Base-by-base conservation (phyloP, 1,284 basidiomycete genomes). In the Cystobasidium pallidum region DNA sequence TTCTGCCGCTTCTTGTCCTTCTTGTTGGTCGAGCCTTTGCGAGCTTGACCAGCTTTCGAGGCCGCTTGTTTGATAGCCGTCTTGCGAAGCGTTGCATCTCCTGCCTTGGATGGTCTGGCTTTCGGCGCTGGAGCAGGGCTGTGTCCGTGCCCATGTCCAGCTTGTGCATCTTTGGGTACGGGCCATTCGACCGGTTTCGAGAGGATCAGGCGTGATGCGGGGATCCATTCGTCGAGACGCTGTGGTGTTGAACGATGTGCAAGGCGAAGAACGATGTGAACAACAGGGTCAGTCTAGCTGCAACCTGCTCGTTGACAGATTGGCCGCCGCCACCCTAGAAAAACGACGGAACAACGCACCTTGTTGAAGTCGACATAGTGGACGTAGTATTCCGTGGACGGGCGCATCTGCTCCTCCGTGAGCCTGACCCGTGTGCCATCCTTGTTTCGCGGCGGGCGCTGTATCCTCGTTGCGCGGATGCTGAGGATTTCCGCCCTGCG, bases 361-460 rank as follows among this genome's bases (percentile, higher is more conserved):
- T 97, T 96, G 85, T 97, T 98, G 85, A 96, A 97, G 77, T 92
- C 88, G 79, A 95, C 91, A 88, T 94, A 98, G 80, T 98, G 94
- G 43, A 96, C 91, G 80, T 97, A 98, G 84, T 89, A 97, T 81
- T 98, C 94, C 79, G 88, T 63, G 11, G 61, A 86, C 34, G 65
- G 64, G 24, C 76, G 76, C 45, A 73, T 65, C 45, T 73, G 74
- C 17, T 75, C 73, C 17, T 67, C 72, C 7, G 39, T 63, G 19
- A 66, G 43, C 52, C 65, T 41, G 7, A 49, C 43, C 55, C 65
- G 6, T 26, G 59, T 68, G 57, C 73, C 58, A 52, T 59, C 68
- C 21, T 78, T 91, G 89, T 80, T 93, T 90, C 73, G 81, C 79
- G 15, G 80, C 76, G 26, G 79, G 73, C 34, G 39, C 78, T 81